Conservation (phyloP, 2,329 filamentous ascomycete genomes). For the Fusarium poae region DNA sequence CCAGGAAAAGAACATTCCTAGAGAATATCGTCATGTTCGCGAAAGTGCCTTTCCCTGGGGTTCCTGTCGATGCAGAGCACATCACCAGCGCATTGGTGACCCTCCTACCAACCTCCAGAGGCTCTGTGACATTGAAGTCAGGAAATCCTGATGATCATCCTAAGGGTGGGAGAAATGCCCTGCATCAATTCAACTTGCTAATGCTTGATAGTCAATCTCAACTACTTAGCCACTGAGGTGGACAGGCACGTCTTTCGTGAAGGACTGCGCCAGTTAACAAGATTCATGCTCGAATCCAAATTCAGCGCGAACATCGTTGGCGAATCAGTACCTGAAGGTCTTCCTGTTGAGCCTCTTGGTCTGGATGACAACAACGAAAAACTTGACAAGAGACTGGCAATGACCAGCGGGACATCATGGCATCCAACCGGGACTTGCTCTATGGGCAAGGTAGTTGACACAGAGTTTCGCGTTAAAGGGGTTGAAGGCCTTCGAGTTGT, state of each 20-base stretch:
- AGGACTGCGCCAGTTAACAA: constrained; percentile 41
- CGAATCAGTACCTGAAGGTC: constrained; percentile 39
- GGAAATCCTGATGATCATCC: constrained; percentile 39
- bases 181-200: not conserved
- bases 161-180: constrained; percentile 30
- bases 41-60: constrained; percentile 44
- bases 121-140: constrained; percentile 41
- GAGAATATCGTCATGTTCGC: constrained; percentile 45
- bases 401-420: constrained; percentile 58
- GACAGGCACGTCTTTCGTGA: constrained; percentile 45
- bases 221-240: constrained; percentile 45
- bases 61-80: constrained; percentile 41
- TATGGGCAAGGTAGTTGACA: constrained; percentile 70
- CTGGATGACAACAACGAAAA: constrained; percentile 39
- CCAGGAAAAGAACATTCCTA: constrained; percentile 39
- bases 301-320: constrained; percentile 40
- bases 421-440: constrained; percentile 67
- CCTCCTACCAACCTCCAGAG: constrained; percentile 46
- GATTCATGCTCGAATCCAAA: constrained; percentile 42
- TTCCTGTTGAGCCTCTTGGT: constrained; percentile 29
- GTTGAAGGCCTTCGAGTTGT: constrained; percentile 50
- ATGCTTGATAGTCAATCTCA: constrained; percentile 37
- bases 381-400: constrained; percentile 41
- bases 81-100: constrained; percentile 42
- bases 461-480: constrained; percentile 66